A percentile compares a stretch with the other conserved stretches of the same genome.
These are phyloP conservation scores for Closterium sp. DNA, from an alignment of 139 green algal genomes.

Conservation along the genomic window DNA sequence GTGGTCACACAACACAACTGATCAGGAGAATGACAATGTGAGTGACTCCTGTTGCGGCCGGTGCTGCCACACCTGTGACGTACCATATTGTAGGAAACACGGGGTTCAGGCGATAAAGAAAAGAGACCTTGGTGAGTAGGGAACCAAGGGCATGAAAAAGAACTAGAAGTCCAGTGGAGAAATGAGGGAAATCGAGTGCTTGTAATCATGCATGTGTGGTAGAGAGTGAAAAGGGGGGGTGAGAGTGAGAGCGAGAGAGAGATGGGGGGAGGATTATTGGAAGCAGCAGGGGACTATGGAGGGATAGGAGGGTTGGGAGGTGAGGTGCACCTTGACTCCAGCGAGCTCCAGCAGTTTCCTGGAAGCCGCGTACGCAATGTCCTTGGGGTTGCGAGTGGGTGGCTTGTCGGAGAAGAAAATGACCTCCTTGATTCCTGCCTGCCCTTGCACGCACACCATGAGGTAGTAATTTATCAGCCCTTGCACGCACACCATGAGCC, in stretches of 20 bases:
- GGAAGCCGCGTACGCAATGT: slow-evolving; percentile 14
- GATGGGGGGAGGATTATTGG: too few relatives aligned
- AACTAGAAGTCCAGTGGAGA: too few relatives aligned
- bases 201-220: too few relatives aligned
- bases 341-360: slow-evolving; percentile 11
- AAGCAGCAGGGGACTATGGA: too few relatives aligned
- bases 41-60: neutral
- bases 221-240: too few relatives aligned
- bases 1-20: too few relatives aligned
- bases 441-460: neutral
- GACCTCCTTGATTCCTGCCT: slow-evolving; percentile 31
- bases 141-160: too few relatives aligned
- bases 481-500: neutral
- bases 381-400: neutral
- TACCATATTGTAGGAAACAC: neutral
- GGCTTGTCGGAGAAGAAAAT: slow-evolving; percentile 26
- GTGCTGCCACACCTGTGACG: neutral
- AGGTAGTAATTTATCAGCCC: neutral
- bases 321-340: neutral
- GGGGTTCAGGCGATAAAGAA: too few relatives aligned
- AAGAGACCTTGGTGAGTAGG: too few relatives aligned
- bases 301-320: neutral
- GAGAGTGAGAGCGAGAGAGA: too few relatives aligned
- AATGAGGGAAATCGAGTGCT: too few relatives aligned
- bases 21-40: neutral